Evolutionary conservation across 2,329 filamentous ascomycete genomes (phyloP), one percentile per base, ranked within the genome.

Genomic region (Nigrograna mackinnonii): DNA sequence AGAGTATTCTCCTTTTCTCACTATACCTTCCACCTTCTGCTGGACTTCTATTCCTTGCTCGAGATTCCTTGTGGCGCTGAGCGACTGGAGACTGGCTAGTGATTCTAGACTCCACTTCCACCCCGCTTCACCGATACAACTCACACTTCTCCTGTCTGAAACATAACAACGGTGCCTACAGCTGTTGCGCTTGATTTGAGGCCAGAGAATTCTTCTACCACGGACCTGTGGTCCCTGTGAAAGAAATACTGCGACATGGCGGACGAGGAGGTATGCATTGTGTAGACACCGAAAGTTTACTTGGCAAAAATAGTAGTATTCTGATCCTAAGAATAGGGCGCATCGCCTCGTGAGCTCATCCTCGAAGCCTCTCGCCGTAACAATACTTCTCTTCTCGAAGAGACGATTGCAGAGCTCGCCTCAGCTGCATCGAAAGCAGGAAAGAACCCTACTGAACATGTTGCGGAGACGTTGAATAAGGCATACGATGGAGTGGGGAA

Each of bases 341-440:
- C 92, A 57, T 89, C 89, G 46, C 83, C 85, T 35, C 80, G 85
- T 68, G 92, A 97, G 75, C 82, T 89, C 62, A 82, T 97, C 58
- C 83, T 97, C 71, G 92, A 95, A 76, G 89, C 94, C 59, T 95
- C 89, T 74, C 89, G 92, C 48, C 83, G 91, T 63, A 92, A 97
- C 79, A 96, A 97, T 73, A 85, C 85, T 55, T 86, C 92, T 40
- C 83, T 97, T 47, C 83, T 97, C 43, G 73, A 81, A 57, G 86
- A 94, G 59, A 80, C 91, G 43, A 78, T 96, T 38, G 57, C 53
- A 54, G 72, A 79, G 31, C 73, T 74, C 52, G 74, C 82, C 62
- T 47, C 58, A 4, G 52, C 57, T 2, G 60, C 66, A 22, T 47
- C 54, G 12, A 80, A 80, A 52, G 71, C 74, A 44, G 83, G 85